These are phyloP conservation scores for Penicillium sp. DNA, from an alignment of 2,329 filamentous ascomycete genomes.

Conservation along the genomic window DNA sequence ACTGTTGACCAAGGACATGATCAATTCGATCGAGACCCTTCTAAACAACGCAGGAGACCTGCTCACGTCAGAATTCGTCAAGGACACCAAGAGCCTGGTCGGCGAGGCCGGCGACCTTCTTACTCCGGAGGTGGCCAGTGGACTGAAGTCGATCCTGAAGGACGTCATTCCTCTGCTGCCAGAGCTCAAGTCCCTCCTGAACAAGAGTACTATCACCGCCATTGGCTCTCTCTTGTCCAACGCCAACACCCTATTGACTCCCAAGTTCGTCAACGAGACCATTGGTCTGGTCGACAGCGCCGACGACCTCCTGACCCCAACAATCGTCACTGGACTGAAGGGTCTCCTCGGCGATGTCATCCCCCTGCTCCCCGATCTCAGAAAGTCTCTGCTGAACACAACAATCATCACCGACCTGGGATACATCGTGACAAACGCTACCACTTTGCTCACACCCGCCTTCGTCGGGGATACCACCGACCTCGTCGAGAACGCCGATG, in stretches of 20 bases:
- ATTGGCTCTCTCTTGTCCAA: conserved; percentile 19
- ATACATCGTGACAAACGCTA: conserved; percentile 34
- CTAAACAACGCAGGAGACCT: conserved; percentile 17
- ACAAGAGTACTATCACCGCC: conserved; percentile 13
- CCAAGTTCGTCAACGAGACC: conserved; percentile 25
- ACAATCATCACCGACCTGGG: conserved; percentile 31
- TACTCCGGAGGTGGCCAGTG: conserved; percentile 17
- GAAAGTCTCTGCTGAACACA: conserved; percentile 25
- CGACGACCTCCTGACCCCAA: conserved; percentile 21
- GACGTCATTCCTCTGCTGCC: conserved; percentile 21
- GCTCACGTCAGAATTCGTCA: conserved; percentile 21
- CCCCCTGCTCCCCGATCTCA: conserved; percentile 23
- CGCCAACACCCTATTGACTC: conserved; percentile 23
- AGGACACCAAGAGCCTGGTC: conserved; percentile 23
- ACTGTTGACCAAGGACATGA: conserved; percentile 18
- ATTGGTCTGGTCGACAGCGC: conserved; percentile 19
- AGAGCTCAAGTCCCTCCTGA: conserved; percentile 21
- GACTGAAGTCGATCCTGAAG: conserved; percentile 20
- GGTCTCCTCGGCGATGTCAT: conserved; percentile 23
- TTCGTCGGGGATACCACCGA: conserved; percentile 33
- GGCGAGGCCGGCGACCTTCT: conserved; percentile 21
- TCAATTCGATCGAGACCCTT: conserved; percentile 16
- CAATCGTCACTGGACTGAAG: conserved; percentile 21
- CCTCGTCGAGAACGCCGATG: conserved; percentile 31
- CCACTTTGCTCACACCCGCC: conserved; percentile 29